Percentiles rank a stretch among this genome's conserved stretches.
Evolutionary conservation across 345 rosid genomes (phyloP).

Genomic region (Erucastrum elatum): DNA sequence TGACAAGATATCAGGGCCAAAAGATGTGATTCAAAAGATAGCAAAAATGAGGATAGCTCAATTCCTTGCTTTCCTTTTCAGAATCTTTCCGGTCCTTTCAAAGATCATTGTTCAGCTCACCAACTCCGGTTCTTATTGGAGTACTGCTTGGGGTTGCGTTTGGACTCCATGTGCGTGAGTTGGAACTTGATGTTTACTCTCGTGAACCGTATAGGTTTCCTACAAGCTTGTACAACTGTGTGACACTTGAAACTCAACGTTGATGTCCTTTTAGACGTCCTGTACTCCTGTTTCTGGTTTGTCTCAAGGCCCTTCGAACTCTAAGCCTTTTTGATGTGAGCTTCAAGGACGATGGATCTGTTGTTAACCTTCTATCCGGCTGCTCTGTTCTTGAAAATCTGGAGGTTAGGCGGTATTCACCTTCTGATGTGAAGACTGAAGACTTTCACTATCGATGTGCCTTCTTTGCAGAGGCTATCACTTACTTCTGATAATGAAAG

Average conservation of each 20-base stretch:
- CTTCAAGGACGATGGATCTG: not conserved
- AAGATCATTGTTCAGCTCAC: no score
- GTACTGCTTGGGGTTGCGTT: not conserved
- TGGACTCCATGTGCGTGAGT: not conserved
- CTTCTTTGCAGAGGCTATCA: not conserved
- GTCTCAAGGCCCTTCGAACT: not conserved
- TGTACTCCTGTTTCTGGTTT: not conserved
- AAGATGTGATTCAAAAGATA: no score
- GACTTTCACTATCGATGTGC: not conserved
- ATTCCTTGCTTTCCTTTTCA: no score
- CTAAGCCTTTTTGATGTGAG: not conserved
- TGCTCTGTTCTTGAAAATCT: not conserved
- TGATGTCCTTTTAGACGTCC: not conserved
- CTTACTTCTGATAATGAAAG: not conserved
- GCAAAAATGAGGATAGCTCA: no score
- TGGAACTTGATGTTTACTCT: not conserved
- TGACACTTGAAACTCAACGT: not conserved
- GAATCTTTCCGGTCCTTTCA: no score
- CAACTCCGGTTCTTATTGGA: not conserved
- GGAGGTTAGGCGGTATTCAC: not conserved
- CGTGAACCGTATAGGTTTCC: not conserved
- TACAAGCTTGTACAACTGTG: not conserved
- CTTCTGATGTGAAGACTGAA: not conserved
- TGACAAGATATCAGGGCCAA: no score
- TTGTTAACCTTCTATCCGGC: not conserved